These are phyloP conservation scores for Clarireedia hainanense DNA, from an alignment of 2,329 filamentous ascomycete genomes.

Conservation along the genomic window DNA sequence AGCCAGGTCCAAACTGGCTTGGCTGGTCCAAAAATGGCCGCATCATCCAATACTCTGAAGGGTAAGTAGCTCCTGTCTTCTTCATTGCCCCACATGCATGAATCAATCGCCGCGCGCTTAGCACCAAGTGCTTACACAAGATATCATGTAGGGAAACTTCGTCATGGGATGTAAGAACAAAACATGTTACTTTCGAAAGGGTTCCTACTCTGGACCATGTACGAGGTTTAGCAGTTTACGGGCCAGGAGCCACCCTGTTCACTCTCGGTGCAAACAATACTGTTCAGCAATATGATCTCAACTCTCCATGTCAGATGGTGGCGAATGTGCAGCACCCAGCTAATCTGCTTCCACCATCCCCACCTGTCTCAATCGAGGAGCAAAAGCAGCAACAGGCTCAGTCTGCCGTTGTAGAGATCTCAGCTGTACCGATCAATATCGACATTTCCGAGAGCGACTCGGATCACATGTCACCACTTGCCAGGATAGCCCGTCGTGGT, in stretches of 20 bases:
- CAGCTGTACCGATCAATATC: conserved; percentile 48
- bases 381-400: conserved; percentile 38
- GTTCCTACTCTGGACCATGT: conserved; percentile 81
- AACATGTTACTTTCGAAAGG: conserved; percentile 83
- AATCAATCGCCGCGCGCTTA: conserved; percentile 41
- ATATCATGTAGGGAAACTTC: conserved; percentile 63
- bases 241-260: conserved; percentile 84
- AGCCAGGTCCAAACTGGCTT: conserved; percentile 84
- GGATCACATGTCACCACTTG: conserved; percentile 66
- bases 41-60: conserved; percentile 85
- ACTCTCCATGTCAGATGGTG: conserved; percentile 71
- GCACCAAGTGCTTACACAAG: conserved; percentile 30
- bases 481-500: conserved; percentile 66
- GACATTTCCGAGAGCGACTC: conserved; percentile 68
- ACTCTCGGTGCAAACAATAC: conserved; percentile 82
- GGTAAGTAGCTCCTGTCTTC: conserved; percentile 49
- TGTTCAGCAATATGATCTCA: conserved; percentile 91
- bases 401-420: conserved; percentile 26
- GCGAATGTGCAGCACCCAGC: conserved; percentile 82
- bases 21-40: conserved; percentile 97
- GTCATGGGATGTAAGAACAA: conserved; percentile 97
- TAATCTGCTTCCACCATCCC: conserved; percentile 68
- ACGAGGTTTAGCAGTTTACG: conserved; percentile 77
- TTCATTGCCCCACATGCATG: conserved; percentile 17
- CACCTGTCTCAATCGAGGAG: conserved; percentile 74